A percentile compares a stretch with the other conserved stretches of the same genome.
Evolutionary conservation across 1,139 yeast genomes (phyloP).

Genomic region (Zygotorulaspora mrakii): DNA sequence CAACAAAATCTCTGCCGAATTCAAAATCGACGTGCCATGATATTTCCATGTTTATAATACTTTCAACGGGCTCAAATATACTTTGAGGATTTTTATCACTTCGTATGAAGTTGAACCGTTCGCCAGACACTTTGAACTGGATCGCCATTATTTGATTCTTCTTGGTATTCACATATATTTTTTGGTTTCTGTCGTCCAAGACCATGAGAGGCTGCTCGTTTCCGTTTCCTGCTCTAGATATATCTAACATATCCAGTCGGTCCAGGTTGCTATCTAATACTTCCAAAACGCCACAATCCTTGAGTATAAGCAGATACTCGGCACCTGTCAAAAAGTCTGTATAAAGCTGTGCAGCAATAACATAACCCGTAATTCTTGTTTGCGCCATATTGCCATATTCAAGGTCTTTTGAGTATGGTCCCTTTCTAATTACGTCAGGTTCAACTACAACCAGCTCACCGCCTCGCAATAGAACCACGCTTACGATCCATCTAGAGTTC

Average conservation of each 20-base stretch:
- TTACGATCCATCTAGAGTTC: constrained; percentile 9
- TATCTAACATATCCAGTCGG: constrained; percentile 17
- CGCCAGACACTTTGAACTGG: constrained; percentile 6
- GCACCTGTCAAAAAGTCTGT: constrained; percentile 14
- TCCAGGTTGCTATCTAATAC: constrained; percentile 14
- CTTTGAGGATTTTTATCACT: constrained; percentile 6
- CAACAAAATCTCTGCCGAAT: constrained; percentile 9
- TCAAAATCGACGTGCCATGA: constrained; percentile 12
- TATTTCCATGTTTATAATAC: constrained; percentile 13
- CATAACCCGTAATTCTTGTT: constrained; percentile 14
- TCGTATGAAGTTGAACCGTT: constrained; percentile 8
- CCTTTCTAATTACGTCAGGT: constrained; percentile 9
- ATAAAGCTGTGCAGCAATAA: constrained; percentile 16
- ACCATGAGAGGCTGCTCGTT: neutral
- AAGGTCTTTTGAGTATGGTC: constrained; percentile 4
- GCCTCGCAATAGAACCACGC: constrained; percentile 4
- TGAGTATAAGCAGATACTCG: constrained; percentile 19
- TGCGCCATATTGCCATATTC: constrained; percentile 6
- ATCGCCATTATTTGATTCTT: constrained; percentile 12
- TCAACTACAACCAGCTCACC: constrained; percentile 10
- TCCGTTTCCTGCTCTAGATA: constrained; percentile 6
- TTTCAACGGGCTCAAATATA: constrained; percentile 8
- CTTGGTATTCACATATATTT: constrained; percentile 17
- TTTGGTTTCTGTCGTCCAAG: constrained; percentile 18
- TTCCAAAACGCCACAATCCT: constrained; percentile 21